Base-by-base conservation (phyloP, 2,329 filamentous ascomycete species). In the Hypoxylon sp. region DNA sequence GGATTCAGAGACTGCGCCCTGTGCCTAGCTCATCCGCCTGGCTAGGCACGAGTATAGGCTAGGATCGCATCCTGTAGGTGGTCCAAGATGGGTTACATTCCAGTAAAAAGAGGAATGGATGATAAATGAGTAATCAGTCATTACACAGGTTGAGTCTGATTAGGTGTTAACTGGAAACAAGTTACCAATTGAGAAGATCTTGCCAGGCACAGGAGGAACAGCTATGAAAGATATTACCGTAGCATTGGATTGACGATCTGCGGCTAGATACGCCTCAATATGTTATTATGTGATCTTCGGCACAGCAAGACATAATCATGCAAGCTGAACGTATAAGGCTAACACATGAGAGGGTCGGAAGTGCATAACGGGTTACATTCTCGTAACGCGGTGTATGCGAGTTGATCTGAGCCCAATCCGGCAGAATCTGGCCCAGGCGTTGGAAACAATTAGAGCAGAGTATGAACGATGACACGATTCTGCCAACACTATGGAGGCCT, bases 1-100 rank as follows among this genome's bases (percentile, higher is more conserved):
- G 65, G 61, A 63, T 67, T 61, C 29, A 21, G 58, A 46, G 51
- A 55, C 67, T 70, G 67, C 61, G 67, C 67, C 67, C 50, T 68
- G 57, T 58, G 48, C 58, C 55, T 56, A 61, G 65, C 34, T 61
- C 59, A 68, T 65, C 61, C 67, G 63, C 47, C 64, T 63, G 45
- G 21, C 65, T 51, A 68, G 65, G 65, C 67, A 63, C 61, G 29
- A 61, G 30, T 51, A 53, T 52, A 53, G 43, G 50, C 48, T 14
- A 61, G 64, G 64, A 65, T 68, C 39, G 30, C 59, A 68, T 65
- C 65, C 61, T 65, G 45, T 57, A 47, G 21, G 48, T 57, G 23
- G 48, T 59, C 11, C 39, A 47, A 47, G 37, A 65, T 25, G 58
- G 64, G 59, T 68, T 65, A 27, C 61, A 68, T 67, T 47, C 9